Evolutionary conservation across 2,329 filamentous ascomycete species (phyloP).

Genomic region (Cryoendolithus antarcticus): DNA sequence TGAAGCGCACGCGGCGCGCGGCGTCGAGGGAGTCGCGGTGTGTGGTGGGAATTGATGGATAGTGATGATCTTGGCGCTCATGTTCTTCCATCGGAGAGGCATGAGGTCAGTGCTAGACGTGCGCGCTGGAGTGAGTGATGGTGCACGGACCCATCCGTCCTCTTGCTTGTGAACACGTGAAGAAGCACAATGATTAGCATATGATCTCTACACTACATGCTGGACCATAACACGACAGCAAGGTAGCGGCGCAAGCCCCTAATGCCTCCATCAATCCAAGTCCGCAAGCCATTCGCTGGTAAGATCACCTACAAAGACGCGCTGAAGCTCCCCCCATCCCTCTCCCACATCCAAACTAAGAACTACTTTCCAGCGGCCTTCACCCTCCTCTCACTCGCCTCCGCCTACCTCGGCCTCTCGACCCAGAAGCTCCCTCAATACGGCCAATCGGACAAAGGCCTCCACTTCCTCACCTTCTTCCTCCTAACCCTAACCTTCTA

Average conservation of each 20-base stretch:
- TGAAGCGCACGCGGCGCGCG: not conserved
- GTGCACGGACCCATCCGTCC: too few relatives aligned
- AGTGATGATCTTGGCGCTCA: too few relatives aligned
- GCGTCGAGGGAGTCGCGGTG: not conserved
- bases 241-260: too few relatives aligned
- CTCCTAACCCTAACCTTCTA: slow-evolving; percentile 77
- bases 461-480: slow-evolving; percentile 85
- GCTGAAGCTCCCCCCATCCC: not conserved
- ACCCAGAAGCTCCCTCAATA: slow-evolving; percentile 43
- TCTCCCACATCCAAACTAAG: not conserved
- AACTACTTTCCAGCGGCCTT: slow-evolving; percentile 29
- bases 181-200: too few relatives aligned
- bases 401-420: slow-evolving; percentile 67
- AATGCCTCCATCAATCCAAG: slow-evolving; percentile 49
- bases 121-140: too few relatives aligned
- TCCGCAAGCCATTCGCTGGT: slow-evolving; percentile 84
- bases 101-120: too few relatives aligned
- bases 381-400: slow-evolving; percentile 52
- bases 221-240: too few relatives aligned
- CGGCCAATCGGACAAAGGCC: slow-evolving; percentile 68
- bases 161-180: too few relatives aligned
- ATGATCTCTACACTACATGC: too few relatives aligned
- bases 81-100: too few relatives aligned
- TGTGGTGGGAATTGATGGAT: not conserved
- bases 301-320: slow-evolving; percentile 19